phyloP scores from a whole-genome alignment of 306 rosid genomes.

The Cucumis sativus region Cucumber_9930_V3 NC_026660.2:7375001-7375500 shows the following conservation, averaged over 20 bases:
- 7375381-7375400: too few relatives aligned
- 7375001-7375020: too few relatives aligned
- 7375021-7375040: too few relatives aligned
- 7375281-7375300: neutral
- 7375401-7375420: neutral
- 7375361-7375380: neutral
- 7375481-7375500: neutral
- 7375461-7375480: slow-evolving; percentile 1
- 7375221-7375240: neutral
- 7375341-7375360: neutral
- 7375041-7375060: too few relatives aligned
- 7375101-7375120: neutral
- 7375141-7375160: neutral
- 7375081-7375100: too few relatives aligned
- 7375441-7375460: neutral
- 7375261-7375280: slow-evolving; percentile 3
- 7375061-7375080: too few relatives aligned
- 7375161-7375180: neutral
- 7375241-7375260: neutral
- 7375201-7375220: neutral
- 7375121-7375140: neutral
- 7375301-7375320: neutral
- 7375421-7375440: neutral
- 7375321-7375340: neutral
- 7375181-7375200: neutral